Evolutionary conservation across 1,139 yeast species (phyloP), one percentile per base, ranked within the genome.

Genomic region (Nakaseomyces bracarensis): DNA sequence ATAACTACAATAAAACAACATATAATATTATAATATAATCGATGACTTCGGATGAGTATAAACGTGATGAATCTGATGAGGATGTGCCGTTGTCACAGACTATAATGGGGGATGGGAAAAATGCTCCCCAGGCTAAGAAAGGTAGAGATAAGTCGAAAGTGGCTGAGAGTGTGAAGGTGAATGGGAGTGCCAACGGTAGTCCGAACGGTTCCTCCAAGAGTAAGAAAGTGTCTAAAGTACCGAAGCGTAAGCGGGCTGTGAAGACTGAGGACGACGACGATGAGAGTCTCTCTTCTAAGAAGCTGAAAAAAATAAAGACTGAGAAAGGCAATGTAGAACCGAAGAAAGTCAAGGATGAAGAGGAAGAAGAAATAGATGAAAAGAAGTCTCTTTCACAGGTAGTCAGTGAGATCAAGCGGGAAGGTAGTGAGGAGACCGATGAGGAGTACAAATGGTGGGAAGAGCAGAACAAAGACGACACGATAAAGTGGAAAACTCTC

Each of bases 401-500:
- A 18, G 36, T 26, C 14, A 22, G 7, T 13, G 36, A 33, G 36
- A 20, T 33, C 18, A 33, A 33, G 76, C 70, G 15, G 83, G 76
- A 8, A 82, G 74, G 20, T 82, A 45, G 13, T 39, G 58, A 53
- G 15, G 62, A 54, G 3, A 67, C 57, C 2, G 66, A 62, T 2
- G 74, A 68, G 2, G 78, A 71, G 14, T 82, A 75, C 61, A 80
- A 76, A 58, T 87, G 96, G 96, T 94, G 85, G 63, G 79, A 75
- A 41, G 76, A 77, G 39, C 72, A 72, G 38, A 79, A 80, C 42
- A 61, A 71, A 36, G 87, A 86, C 55, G 91, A 82, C 14, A 76
- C 81, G 38, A 71, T 80, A 45, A 85, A 86, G 60, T 91, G 97
- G 98, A 80, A 76, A 31, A 74, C 89, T 1, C 67, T 91, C 42